Evolutionary conservation across 139 green algal genomes (phyloP), one percentile per base, ranked within the genome.

Genomic region (Chlamydomonas schloesseri): DNA sequence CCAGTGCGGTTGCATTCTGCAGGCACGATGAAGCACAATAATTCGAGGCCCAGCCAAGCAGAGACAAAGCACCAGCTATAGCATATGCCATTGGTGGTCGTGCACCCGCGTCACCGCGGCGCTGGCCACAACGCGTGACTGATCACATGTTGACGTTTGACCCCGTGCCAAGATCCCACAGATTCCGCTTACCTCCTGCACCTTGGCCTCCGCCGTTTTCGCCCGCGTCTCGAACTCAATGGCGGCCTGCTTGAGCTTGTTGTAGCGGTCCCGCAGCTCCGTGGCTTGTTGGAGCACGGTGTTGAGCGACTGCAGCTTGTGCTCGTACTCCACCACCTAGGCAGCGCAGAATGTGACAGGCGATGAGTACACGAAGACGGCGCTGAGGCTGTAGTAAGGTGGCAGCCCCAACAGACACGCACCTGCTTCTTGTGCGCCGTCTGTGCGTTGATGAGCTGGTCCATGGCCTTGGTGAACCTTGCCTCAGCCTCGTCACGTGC

Each of bases 391-490:
- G n/a, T n/a, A n/a, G n/a, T n/a, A n/a, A n/a, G n/a, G n/a, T n/a
- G n/a, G n/a, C n/a, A n/a, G n/a, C n/a, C n/a, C n/a, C n/a, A n/a
- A n/a, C n/a, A n/a, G n/a, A n/a, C n/a, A n/a, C n/a, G n/a, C 34
- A 87, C 81, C 81, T 75, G 65, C 69, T 87, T 87, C 36, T 87
- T 87, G 68, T 72, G 53, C 23, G 26, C 62, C 4, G 81, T 87
- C 53, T 78, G 69, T 6, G 81, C 55, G 2, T 36, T 31, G 34
- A 87, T 79, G 28, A 87, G 69, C 81, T 87, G 81, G 33, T 87
- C 69, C 81, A 87, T 87, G 53, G 81, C 81, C 69, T 71, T 78
- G 20, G 79, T 60, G 81, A 79, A 78, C 53, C 71, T 71, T 9
- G 81, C 81, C 34, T 79, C 68, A 2, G 33, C 34, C 55, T 87